These are phyloP conservation scores for Coffea canephora DNA, from an alignment of 257 asterid species.

Conservation along the genomic window DNA sequence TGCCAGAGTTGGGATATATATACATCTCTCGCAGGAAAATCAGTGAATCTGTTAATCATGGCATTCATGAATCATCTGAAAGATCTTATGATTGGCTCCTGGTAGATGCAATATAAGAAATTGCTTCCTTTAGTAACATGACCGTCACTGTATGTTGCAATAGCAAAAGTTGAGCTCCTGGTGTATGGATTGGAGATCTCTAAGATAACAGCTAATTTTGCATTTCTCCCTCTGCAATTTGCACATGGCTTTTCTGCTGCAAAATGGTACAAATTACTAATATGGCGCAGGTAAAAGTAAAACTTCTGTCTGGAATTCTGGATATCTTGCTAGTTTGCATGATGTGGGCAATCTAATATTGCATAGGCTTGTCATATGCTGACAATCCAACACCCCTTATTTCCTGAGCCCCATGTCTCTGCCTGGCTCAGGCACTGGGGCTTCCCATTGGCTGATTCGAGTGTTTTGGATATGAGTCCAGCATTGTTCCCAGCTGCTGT, in stretches of 20 bases:
- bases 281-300: no score
- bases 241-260: neutral
- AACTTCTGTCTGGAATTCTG: neutral
- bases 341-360: no score
- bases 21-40: neutral
- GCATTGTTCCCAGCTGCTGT: no score
- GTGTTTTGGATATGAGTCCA: no score
- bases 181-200: neutral
- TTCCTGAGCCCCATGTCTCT: no score
- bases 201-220: neutral
- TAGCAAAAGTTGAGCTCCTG: neutral
- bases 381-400: no score
- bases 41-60: neutral
- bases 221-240: neutral
- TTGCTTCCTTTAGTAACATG: neutral
- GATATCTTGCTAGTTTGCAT: neutral
- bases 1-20: neutral
- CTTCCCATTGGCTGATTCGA: no score
- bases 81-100: neutral
- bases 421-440: no score
- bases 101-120: neutral
- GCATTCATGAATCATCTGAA: neutral
- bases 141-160: neutral
- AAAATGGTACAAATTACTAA: neutral
- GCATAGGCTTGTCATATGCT: no score